These are phyloP conservation scores for Drechslerella dactyloides DNA, from an alignment of 2,329 filamentous ascomycete genomes.

Conservation along the genomic window DNA sequence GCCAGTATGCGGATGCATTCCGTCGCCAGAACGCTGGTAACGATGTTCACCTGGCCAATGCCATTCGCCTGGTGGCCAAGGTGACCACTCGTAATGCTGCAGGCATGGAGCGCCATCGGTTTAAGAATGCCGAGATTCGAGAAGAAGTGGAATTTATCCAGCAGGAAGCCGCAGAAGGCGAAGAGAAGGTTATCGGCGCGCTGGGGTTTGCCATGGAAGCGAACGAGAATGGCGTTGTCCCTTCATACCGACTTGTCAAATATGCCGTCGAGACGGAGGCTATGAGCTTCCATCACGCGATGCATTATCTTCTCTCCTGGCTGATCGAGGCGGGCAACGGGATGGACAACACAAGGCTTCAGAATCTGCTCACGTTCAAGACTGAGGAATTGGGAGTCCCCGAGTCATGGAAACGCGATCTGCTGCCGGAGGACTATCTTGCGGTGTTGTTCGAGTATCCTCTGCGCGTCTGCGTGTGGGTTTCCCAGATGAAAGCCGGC, in stretches of 20 bases:
- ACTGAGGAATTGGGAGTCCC: conserved; percentile 72
- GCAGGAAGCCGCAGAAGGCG: conserved; percentile 24
- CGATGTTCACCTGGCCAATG: conserved; percentile 69
- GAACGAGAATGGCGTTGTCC: conserved; percentile 40
- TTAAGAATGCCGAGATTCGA: conserved; percentile 85
- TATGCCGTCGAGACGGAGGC: conserved; percentile 87
- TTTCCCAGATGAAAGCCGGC: conserved; percentile 95
- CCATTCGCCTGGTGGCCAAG: conserved; percentile 77
- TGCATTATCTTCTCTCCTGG: conserved; percentile 97
- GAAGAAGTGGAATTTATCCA: conserved; percentile 74
- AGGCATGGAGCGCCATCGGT: conserved; percentile 84
- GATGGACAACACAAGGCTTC: conserved; percentile 72
- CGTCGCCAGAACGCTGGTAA: conserved; percentile 71
- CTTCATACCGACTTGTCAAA: conserved; percentile 74
- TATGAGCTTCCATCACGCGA: conserved; percentile 95
- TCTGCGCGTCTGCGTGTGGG: conserved; percentile 89
- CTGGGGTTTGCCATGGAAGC: conserved; percentile 42
- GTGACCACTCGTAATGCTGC: conserved; percentile 87
- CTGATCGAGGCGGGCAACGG: conserved; percentile 85
- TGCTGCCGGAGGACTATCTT: conserved; percentile 76
- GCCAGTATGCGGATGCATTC: conserved; percentile 88
- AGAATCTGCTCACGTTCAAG: conserved; percentile 73
- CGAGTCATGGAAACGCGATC: conserved; percentile 68
- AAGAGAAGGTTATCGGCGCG: conserved; percentile 18
- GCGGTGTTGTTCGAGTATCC: conserved; percentile 92